These are phyloP conservation scores for Collybia nuda DNA, from an alignment of 768 basidiomycete genomes.

Conservation along the genomic window DNA sequence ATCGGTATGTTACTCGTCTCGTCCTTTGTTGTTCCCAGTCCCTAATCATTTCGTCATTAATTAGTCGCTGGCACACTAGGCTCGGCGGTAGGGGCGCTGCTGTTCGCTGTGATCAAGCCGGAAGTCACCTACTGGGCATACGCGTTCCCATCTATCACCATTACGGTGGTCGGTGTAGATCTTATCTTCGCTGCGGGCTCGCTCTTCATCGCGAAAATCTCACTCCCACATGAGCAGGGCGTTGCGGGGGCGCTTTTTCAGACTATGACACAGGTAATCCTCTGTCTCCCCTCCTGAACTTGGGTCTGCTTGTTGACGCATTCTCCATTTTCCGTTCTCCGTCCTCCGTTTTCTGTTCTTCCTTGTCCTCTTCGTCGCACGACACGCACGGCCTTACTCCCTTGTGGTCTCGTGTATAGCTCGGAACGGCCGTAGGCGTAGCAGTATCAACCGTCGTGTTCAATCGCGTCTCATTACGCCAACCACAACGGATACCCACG, in stretches of 20 bases:
- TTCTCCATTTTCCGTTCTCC: too few relatives aligned
- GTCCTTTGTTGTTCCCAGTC: background rate
- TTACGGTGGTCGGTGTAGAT: constrained; percentile 74
- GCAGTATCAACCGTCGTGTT: constrained; percentile 73
- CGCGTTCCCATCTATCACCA: constrained; percentile 65
- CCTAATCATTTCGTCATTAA: background rate
- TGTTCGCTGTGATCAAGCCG: constrained; percentile 69
- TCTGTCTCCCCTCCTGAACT: constrained; percentile 5
- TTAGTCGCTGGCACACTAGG: constrained; percentile 46
- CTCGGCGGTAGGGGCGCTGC: constrained; percentile 55
- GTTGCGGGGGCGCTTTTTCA: constrained; percentile 78
- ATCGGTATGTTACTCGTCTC: constrained; percentile 40
- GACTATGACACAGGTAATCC: constrained; percentile 66
- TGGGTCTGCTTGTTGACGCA: background rate
- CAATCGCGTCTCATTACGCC: constrained; percentile 43
- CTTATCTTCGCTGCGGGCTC: constrained; percentile 75
- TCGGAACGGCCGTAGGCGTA: constrained; percentile 70
- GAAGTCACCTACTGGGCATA: constrained; percentile 67
- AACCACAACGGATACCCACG: constrained; percentile 10
- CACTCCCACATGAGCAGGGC: constrained; percentile 69
- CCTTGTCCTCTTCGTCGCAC: too few relatives aligned
- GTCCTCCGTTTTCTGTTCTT: too few relatives aligned
- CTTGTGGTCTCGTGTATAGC: constrained; percentile 27
- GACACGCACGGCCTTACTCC: too few relatives aligned
- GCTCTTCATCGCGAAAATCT: constrained; percentile 70